Percentiles rank a stretch among this genome's conserved stretches.
These are phyloP conservation scores for Quercus cerris DNA, from an alignment of 306 rosid species.

Conservation along the genomic window DNA sequence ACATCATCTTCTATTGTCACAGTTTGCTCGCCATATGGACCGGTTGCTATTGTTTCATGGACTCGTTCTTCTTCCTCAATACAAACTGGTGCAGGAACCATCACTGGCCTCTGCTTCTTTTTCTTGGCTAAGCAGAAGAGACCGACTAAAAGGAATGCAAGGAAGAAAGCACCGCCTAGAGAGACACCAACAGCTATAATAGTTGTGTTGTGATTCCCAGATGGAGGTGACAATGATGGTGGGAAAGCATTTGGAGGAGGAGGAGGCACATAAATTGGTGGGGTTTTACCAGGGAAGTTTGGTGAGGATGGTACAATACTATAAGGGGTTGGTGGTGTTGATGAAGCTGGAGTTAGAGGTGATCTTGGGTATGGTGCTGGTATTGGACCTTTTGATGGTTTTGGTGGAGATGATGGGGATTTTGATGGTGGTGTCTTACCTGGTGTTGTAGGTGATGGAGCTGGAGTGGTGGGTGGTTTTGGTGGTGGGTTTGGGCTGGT, in stretches of 20 bases:
- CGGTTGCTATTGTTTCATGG: neutral
- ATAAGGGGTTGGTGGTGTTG: neutral
- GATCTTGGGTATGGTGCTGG: neutral
- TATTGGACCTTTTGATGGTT: neutral
- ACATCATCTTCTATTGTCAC: neutral
- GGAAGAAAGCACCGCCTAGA: constrained; percentile 34
- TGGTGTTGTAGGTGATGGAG: neutral
- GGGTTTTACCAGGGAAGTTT: neutral
- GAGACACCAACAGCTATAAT: constrained; percentile 53
- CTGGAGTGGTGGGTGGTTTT: neutral
- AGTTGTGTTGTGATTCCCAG: constrained; percentile 38
- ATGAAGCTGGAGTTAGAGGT: neutral
- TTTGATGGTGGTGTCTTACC: neutral
- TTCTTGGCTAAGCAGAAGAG: constrained; percentile 45
- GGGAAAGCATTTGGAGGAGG: constrained; percentile 15
- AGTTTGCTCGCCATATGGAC: neutral
- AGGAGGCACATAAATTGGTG: constrained; percentile 10
- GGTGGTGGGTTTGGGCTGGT: constrained; percentile 2
- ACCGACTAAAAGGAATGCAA: constrained; percentile 46
- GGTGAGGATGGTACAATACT: neutral
- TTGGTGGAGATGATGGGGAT: neutral
- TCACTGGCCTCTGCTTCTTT: constrained; percentile 37
- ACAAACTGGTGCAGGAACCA: constrained; percentile 34
- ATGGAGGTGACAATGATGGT: constrained; percentile 32
- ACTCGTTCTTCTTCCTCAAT: constrained; percentile 16